phyloP scores from a whole-genome alignment of 1,284 basidiomycete genomes.

The Boletus albobrunnescens region DNA sequence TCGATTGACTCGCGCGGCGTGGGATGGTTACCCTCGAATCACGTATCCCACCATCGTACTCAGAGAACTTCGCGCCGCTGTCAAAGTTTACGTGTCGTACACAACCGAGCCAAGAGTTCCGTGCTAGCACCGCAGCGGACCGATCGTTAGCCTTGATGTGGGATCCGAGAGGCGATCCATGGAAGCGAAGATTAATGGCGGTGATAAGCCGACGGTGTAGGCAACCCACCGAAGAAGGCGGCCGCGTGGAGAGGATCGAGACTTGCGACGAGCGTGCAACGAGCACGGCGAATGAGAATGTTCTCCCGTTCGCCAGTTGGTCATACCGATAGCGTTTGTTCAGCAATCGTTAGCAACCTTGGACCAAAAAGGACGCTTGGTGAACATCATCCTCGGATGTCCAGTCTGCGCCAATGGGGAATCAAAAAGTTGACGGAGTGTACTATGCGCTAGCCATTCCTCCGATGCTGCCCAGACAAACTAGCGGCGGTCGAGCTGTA shows the following conservation, averaged over 20 bases:
- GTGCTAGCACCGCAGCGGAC: conserved; percentile 9
- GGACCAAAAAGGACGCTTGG: conserved; percentile 9
- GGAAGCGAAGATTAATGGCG: conserved; percentile 25
- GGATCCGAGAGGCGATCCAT: conserved; percentile 17
- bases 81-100: conserved; percentile 32
- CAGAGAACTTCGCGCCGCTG: conserved; percentile 25
- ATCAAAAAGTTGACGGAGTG: conserved; percentile 1
- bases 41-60: conserved; percentile 11
- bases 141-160: conserved; percentile 8
- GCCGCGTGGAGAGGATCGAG: conserved; percentile 24
- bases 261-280: neutral
- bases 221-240: conserved; percentile 19
- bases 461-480: conserved; percentile 2
- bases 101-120: conserved; percentile 6
- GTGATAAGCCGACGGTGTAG: conserved; percentile 25
- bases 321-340: conserved; percentile 10
- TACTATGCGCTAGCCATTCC: conserved; percentile 2
- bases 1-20: conserved; percentile 28
- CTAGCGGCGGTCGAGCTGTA: conserved; percentile 40
- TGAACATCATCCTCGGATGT: conserved; percentile 7
- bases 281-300: conserved; percentile 4
- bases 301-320: conserved; percentile 7
- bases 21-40: conserved; percentile 32
- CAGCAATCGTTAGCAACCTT: no score
- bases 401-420: conserved; percentile 15